Base-by-base conservation (phyloP, 2,329 filamentous ascomycete genomes). In the Claviceps purpurea region DNA sequence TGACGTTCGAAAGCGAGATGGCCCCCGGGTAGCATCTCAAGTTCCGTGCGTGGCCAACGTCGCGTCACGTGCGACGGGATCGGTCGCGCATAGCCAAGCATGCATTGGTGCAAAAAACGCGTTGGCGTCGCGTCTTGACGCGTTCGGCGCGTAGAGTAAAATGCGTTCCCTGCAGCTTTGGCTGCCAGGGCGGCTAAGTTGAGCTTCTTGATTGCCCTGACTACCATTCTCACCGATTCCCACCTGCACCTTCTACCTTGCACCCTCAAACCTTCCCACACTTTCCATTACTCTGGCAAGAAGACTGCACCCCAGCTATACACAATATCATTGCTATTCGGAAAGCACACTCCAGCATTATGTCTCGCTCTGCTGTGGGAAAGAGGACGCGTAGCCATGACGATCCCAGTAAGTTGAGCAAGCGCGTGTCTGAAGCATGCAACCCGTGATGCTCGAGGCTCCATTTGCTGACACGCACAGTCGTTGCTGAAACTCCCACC, bases 321-420 rank as follows among this genome's bases (percentile, higher is more conserved):
- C 46, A 54, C 18, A 42, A 38, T 24, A 22, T n/a, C 42, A 34
- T 37, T 20, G 34, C 43, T 13, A 41, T 22, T 48, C 54, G 52
- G 58, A 56, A 61, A 61, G 51, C 37, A 52, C 47, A 22, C 43
- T 50, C 22, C n/a, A 24, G 8, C 38, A 49, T 44, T 49, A 68
- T 68, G 65, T 55, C 60, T 60, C 60, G 57, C 54, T 58, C 60
- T 50, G 53, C 59, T 39, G 52, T 68, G 49, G 65, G 67, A 63
- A 69, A 69, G 65, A 64, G 67, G 54, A 57, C 62, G 45, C 63
- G 65, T 44, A 55, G 56, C 42, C 57, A 59, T 52, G 57, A 60
- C 22, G 62, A 63, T 54, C 55, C 54, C 44, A 62, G 66, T 68
- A 59, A 59, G 65, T 57, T 49, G 26, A 20, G 42, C 34, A 24